These are phyloP conservation scores for Venturia effusa DNA, from an alignment of 2,329 filamentous ascomycete species.

Conservation along the genomic window DNA sequence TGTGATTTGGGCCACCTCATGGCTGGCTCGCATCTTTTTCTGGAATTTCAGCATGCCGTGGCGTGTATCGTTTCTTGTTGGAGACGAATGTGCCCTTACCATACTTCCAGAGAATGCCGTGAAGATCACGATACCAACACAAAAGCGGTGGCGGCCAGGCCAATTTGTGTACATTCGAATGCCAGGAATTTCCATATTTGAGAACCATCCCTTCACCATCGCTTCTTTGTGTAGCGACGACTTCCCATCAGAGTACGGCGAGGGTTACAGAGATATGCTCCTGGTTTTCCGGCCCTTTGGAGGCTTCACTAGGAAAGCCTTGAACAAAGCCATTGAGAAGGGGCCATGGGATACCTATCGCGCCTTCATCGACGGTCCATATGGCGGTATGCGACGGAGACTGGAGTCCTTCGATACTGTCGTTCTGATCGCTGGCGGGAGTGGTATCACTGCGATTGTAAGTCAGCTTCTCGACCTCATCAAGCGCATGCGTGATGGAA, in stretches of 20 bases:
- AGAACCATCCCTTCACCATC: constrained; percentile 94
- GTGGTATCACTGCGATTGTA: constrained; percentile 86
- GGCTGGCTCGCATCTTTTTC: constrained; percentile 65
- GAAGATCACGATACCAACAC: constrained; percentile 88
- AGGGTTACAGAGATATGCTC: constrained; percentile 77
- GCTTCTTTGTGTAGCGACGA: constrained; percentile 86
- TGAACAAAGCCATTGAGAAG: constrained; percentile 73
- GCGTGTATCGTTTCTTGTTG: constrained; percentile 70
- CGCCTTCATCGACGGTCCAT: constrained; percentile 86
- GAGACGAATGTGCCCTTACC: constrained; percentile 82
- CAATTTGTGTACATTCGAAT: constrained; percentile 93
- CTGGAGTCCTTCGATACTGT: constrained; percentile 89
- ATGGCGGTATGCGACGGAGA: constrained; percentile 85
- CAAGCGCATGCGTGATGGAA: constrained; percentile 89
- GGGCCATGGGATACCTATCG: constrained; percentile 87
- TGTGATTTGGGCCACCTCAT: constrained; percentile 67
- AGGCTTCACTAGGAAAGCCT: constrained; percentile 77
- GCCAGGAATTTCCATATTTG: constrained; percentile 80
- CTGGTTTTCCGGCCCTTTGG: constrained; percentile 86
- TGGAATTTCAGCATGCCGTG: constrained; percentile 83
- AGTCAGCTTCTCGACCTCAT: constrained; percentile 89
- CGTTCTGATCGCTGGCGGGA: constrained; percentile 85
- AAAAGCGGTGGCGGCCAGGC: constrained; percentile 84
- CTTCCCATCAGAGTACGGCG: constrained; percentile 84
- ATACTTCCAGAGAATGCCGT: constrained; percentile 89